Conservation (phyloP, 2,329 filamentous ascomycete species). For the Phyllosticta citrichinensis region DNA sequence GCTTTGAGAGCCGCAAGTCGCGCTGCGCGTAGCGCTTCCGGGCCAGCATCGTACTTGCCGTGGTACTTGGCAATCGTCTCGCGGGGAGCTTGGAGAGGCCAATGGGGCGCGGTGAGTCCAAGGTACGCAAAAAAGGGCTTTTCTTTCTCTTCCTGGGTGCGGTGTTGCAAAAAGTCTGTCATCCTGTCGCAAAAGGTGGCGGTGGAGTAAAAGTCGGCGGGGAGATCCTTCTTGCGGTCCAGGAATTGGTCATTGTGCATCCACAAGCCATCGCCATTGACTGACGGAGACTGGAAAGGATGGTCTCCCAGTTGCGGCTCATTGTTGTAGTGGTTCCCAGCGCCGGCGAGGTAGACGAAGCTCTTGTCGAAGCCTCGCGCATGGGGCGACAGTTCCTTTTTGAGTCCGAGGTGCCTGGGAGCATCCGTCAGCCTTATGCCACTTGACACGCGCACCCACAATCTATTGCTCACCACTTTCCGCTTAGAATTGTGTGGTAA, state of each 20-base stretch:
- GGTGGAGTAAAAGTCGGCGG: conserved; percentile 4
- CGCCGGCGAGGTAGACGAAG: conserved; percentile 3
- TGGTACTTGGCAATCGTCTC: conserved; percentile 1
- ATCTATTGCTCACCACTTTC: not conserved
- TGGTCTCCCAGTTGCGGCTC: conserved; percentile 9
- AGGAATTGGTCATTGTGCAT: conserved; percentile 5
- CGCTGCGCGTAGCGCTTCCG: not conserved
- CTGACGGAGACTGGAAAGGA: not conserved
- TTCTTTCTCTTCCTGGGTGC: not conserved
- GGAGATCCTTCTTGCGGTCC: conserved; percentile 3
- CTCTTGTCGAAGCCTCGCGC: conserved; percentile 6
- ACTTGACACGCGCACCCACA: too few species aligned
- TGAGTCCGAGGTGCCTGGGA: conserved; percentile 5
- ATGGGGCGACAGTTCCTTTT: conserved; percentile 5
- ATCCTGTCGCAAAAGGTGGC: conserved; percentile 1
- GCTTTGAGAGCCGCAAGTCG: conserved; percentile 1
- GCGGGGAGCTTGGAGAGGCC: conserved; percentile 6
- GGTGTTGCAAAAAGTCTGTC: not conserved
- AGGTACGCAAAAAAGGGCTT: conserved; percentile 10
- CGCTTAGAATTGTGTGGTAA: conserved; percentile 1
- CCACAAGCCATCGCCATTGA: conserved; percentile 1
- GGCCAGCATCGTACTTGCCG: conserved; percentile 6
- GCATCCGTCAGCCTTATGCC: not conserved
- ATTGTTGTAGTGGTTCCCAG: conserved; percentile 9
- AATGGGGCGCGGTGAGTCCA: conserved; percentile 4